Conservation (phyloP, 140 eudicot genomes). For the Anethum foeniculum region DNA sequence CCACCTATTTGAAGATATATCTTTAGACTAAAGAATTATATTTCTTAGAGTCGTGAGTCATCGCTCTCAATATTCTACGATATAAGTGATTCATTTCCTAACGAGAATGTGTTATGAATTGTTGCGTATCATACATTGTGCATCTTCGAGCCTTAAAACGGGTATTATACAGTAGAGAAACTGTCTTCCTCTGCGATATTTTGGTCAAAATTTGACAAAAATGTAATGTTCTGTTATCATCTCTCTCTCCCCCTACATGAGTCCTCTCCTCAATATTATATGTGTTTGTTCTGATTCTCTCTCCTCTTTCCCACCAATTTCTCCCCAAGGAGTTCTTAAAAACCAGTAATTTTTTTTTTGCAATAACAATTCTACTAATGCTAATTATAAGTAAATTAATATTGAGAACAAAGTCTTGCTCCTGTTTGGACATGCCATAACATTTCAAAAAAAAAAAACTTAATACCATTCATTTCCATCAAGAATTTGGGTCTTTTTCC, state of each 20-base stretch:
- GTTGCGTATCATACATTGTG: background rate
- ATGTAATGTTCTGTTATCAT: background rate
- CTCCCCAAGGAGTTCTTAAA: constrained; percentile 3
- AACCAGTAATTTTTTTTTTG: background rate
- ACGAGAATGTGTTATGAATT: too few relatives aligned
- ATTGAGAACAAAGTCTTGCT: background rate
- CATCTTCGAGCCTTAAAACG: background rate
- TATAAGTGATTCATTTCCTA: background rate
- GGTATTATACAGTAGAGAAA: too few relatives aligned
- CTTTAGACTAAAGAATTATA: background rate
- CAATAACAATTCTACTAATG: background rate
- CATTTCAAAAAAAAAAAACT: background rate
- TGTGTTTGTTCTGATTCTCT: constrained; percentile 1
- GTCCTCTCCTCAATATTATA: background rate
- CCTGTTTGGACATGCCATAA: background rate
- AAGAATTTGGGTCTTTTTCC: background rate
- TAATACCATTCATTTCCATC: background rate
- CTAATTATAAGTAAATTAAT: background rate
- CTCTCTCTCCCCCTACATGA: background rate
- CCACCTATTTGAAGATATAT: background rate
- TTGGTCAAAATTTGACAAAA: background rate
- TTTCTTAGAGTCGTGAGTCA: background rate
- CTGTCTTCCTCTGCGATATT: background rate
- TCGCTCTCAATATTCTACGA: background rate
- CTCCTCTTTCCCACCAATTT: constrained; percentile 13